A percentile compares a stretch with the other conserved stretches of the same genome.
Evolutionary conservation across 164 flowering plant species (phyloP).

Genomic region (Chloranthus sessilifolius): DNA sequence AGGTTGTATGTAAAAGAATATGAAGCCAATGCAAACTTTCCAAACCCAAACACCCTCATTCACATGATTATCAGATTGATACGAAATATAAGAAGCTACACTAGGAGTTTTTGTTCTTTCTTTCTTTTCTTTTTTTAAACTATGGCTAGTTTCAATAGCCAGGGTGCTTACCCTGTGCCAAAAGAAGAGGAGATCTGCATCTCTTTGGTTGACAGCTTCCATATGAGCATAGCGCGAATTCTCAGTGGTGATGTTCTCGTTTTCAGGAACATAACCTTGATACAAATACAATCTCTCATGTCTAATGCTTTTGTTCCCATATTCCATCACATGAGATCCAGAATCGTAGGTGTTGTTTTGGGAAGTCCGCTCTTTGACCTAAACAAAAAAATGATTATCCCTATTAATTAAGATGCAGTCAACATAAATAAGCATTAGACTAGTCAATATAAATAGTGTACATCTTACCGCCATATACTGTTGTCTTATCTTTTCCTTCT

Average conservation of each 20-base stretch:
- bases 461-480: slow-evolving; percentile 56
- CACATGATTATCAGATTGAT: too few species aligned
- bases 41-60: too few species aligned
- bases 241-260: slow-evolving; percentile 39
- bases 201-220: slow-evolving; percentile 83
- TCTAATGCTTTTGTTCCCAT: slow-evolving; percentile 65
- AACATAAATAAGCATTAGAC: too few species aligned
- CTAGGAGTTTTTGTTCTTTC: too few species aligned
- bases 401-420: too few species aligned
- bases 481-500: slow-evolving; percentile 63
- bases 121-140: too few species aligned
- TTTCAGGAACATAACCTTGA: slow-evolving; percentile 80
- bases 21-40: too few species aligned
- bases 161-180: slow-evolving; percentile 65
- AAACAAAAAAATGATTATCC: too few species aligned
- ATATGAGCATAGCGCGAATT: slow-evolving; percentile 14
- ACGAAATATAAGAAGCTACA: too few species aligned
- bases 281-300: slow-evolving; percentile 64
- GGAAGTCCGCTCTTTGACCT: slow-evolving; percentile 82
- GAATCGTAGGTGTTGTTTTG: slow-evolving; percentile 53
- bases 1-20: too few species aligned
- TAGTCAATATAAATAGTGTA: not conserved
- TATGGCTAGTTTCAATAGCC: too few species aligned
- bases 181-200: slow-evolving; percentile 77
- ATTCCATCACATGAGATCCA: slow-evolving; percentile 97